These are phyloP conservation scores for Spergularia bocconei DNA, from an alignment of 148 eudicot species.

Conservation along the genomic window DNA sequence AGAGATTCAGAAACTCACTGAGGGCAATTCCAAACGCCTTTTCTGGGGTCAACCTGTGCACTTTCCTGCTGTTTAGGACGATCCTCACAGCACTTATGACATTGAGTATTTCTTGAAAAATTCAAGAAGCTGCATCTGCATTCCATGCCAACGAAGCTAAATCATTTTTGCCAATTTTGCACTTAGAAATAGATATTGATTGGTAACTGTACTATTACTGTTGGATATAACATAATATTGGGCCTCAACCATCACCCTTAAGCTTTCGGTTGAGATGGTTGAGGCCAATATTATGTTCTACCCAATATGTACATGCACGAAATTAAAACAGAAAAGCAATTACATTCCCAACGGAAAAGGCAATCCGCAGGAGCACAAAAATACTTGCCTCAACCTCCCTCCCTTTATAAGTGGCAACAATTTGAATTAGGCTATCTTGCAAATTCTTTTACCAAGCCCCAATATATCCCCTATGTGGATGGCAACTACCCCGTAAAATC, in stretches of 20 bases:
- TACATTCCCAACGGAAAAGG: neutral
- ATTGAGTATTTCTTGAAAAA: conserved; percentile 55
- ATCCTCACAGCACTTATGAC: conserved; percentile 57
- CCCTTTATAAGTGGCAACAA: too few relatives aligned
- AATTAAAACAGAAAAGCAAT: neutral
- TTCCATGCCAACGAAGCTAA: conserved; percentile 19
- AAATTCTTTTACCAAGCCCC: too few relatives aligned
- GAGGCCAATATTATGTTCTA: too few relatives aligned
- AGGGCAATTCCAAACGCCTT: conserved; percentile 80
- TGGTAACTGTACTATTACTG: too few relatives aligned
- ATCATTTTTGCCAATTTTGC: neutral
- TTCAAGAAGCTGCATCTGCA: conserved; percentile 85
- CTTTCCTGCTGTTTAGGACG: conserved; percentile 37
- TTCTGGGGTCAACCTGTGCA: conserved; percentile 19
- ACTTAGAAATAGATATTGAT: neutral
- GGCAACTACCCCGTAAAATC: too few relatives aligned
- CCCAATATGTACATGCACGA: neutral
- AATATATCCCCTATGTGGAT: too few relatives aligned
- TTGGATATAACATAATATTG: too few relatives aligned
- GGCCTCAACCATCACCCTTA: too few relatives aligned
- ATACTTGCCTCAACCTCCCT: neutral
- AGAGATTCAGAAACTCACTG: conserved; percentile 44
- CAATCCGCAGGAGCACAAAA: neutral
- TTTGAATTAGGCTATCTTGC: too few relatives aligned
- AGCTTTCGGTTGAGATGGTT: too few relatives aligned